phyloP scores from a whole-genome alignment of 108 stramenopile species.

The Fragilariopsis cylindrus region DNA sequence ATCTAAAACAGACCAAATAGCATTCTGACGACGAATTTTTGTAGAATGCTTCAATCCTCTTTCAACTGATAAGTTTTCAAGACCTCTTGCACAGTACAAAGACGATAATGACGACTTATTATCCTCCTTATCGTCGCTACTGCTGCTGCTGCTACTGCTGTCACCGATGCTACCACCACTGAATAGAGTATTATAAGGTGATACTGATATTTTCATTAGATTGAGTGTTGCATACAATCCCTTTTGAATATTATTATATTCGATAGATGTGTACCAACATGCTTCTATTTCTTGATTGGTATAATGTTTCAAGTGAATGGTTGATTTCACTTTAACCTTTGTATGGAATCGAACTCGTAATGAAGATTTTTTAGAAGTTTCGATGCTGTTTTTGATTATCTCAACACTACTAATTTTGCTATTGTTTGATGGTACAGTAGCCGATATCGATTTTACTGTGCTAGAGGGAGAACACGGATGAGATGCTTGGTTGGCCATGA shows the following conservation, averaged over 20 bases:
- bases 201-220: background rate
- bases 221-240: background rate
- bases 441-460: no score
- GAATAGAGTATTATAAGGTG: background rate
- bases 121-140: background rate
- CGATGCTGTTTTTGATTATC: no score
- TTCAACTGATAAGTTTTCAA: background rate
- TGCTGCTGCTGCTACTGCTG: background rate
- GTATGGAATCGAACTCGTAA: background rate
- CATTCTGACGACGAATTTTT: background rate
- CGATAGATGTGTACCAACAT: background rate
- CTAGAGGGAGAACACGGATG: no score
- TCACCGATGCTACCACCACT: background rate
- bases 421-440: no score
- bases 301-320: constrained; percentile 1
- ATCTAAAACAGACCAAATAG: constrained; percentile 1
- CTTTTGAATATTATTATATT: background rate
- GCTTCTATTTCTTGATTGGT: background rate
- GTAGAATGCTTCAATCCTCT: background rate
- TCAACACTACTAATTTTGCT: no score
- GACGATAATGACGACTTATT: background rate
- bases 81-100: background rate
- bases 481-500: no score
- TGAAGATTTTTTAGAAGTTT: background rate
- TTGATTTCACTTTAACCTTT: background rate